Base-by-base conservation (phyloP, 148 eudicot genomes). In the Bassia scoparia region DNA sequence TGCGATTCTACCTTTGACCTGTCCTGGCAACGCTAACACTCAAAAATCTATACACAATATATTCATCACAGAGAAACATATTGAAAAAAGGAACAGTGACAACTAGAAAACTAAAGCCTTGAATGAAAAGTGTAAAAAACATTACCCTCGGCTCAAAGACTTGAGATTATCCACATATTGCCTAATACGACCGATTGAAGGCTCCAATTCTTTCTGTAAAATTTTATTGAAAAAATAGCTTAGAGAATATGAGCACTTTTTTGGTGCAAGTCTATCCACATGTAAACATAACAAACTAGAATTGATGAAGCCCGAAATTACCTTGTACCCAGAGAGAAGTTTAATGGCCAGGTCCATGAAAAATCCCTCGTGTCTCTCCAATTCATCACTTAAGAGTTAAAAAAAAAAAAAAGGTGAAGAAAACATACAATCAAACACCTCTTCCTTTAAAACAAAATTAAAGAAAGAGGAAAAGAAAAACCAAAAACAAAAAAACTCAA, bases 291-390 rank as follows among this genome's bases (percentile, higher is more conserved):
- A 55, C 48, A 53, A 67, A 14, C 37, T 21, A 26, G 6, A 31
- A 49, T 30, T 48, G 18, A 7, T 26, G 15, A 53, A 76, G 50
- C 60, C 10, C 17, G 33, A 68, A 29, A 73, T 35, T 81, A 94
- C 99, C 96, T 89, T 84, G 74, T 87, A 96, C 29, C 80, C 82
- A 63, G 94, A 86, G 62, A 96, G 99, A 63, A 96, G 92, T 79
- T 84, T 74, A 50, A 75, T 74, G 58, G 89, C 88, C 88, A 96
- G 80, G 80, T 85, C 80, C 68, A 89, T 84, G 75, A 90, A 96
- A 75, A 87, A 92, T 67, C 72, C 84, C 80, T 92, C 92, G 49
- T 96, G 97, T 50, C 69, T 87, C 79, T 86, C 96, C 85, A 96
- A 77, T 77, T 90, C 96, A 74, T 83, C 96, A 78, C 99, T 93